Percentiles rank a stretch among this genome's conserved stretches.
Evolutionary conservation across 306 rosid species (phyloP).

Genomic region (Elaeagnus macrophylla): DNA sequence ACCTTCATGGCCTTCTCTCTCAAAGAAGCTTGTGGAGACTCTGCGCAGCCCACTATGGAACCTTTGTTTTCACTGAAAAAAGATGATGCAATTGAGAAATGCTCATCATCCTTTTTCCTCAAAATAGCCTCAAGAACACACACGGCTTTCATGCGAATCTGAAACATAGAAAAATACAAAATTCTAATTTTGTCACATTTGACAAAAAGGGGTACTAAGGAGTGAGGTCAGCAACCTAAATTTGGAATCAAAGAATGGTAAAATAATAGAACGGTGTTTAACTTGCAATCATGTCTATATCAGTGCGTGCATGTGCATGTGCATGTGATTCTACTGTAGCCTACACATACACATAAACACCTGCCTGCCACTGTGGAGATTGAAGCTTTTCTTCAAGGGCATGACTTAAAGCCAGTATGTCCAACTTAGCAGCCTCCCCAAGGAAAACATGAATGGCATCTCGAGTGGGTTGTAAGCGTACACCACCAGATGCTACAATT

Average conservation of each 20-base stretch:
- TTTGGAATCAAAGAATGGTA: neutral
- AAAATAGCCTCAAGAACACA: conserved; percentile 87
- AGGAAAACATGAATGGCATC: conserved; percentile 87
- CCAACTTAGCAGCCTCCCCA: conserved; percentile 75
- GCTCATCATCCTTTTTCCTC: conserved; percentile 67
- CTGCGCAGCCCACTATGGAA: conserved; percentile 64
- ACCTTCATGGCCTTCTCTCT: conserved; percentile 94
- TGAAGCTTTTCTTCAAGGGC: conserved; percentile 80
- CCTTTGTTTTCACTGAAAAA: conserved; percentile 72
- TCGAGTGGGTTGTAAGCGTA: conserved; percentile 93
- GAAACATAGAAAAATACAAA: conserved; percentile 21
- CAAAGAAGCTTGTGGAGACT: conserved; percentile 90
- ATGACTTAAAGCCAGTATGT: conserved; percentile 56
- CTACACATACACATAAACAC: conserved; percentile 17
- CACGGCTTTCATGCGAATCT: conserved; percentile 98
- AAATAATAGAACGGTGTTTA: neutral
- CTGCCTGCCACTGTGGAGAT: conserved; percentile 97
- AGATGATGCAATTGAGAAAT: conserved; percentile 49
- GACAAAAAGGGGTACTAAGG: too few relatives aligned
- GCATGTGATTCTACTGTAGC: neutral
- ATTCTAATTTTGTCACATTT: too few relatives aligned
- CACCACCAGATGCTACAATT: conserved; percentile 88
- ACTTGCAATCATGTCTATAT: neutral
- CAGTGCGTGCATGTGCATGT: neutral
- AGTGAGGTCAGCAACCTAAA: neutral